These are phyloP conservation scores for Ustilago loliicola DNA, from an alignment of 1,284 basidiomycete genomes.

Conservation along the genomic window DNA sequence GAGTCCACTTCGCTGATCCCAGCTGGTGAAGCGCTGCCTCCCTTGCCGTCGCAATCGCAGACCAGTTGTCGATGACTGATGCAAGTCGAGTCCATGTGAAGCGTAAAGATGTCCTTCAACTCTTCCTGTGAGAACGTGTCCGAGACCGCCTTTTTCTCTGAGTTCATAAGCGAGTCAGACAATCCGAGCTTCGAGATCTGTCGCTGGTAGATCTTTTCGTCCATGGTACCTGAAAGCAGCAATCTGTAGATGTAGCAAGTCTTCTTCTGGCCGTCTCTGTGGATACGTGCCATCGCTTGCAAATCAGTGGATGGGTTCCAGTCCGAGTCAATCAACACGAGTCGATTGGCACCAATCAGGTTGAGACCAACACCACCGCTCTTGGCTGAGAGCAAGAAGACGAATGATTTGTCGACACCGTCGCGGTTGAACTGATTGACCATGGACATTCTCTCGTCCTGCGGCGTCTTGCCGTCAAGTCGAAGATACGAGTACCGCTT, in stretches of 20 bases:
- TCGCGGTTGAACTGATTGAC: conserved; percentile 63
- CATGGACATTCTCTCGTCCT: conserved; percentile 55
- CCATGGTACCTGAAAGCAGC: conserved; percentile 73
- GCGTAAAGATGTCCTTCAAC: conserved; percentile 84
- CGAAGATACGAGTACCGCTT: conserved; percentile 84
- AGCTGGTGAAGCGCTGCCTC: conserved; percentile 24
- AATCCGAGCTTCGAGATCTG: conserved; percentile 96
- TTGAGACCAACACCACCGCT: conserved; percentile 99
- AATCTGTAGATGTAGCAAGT: conserved; percentile 91
- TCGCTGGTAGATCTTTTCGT: conserved; percentile 75
- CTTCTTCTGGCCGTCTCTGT: conserved; percentile 86
- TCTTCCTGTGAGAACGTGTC: conserved; percentile 64
- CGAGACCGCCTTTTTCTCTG: conserved; percentile 52
- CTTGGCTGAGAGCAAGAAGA: conserved; percentile 95
- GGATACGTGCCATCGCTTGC: conserved; percentile 96
- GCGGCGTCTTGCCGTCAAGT: conserved; percentile 79
- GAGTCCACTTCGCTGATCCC: neutral
- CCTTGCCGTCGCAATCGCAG: conserved; percentile 65
- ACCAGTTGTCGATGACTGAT: conserved; percentile 82
- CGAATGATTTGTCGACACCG: conserved; percentile 72
- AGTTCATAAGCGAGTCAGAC: conserved; percentile 74
- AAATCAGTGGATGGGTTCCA: conserved; percentile 91
- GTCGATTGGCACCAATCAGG: conserved; percentile 93
- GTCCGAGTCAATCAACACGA: conserved; percentile 88
- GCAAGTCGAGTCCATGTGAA: conserved; percentile 84